These are phyloP conservation scores for Torulaspora gathmanii DNA, from an alignment of 805 yeast species.

Conservation along the genomic window DNA sequence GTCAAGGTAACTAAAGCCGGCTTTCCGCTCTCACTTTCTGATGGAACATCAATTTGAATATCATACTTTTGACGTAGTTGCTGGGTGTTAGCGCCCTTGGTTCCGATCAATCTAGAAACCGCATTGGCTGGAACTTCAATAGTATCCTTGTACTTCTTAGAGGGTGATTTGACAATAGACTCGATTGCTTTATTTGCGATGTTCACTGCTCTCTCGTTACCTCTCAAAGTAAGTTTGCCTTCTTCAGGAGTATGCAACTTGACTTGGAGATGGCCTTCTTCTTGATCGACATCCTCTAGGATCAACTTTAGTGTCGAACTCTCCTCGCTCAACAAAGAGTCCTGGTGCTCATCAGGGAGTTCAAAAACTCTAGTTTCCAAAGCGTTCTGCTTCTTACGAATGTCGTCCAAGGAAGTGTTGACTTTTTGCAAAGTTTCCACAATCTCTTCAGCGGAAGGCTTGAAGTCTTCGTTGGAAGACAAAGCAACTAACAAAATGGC, in stretches of 20 bases:
- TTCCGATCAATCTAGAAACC: constrained; percentile 82
- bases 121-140: constrained; percentile 61
- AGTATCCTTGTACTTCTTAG: constrained; percentile 36
- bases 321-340: constrained; percentile 29
- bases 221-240: constrained; percentile 61
- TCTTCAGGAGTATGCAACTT: constrained; percentile 46
- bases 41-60: constrained; percentile 67
- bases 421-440: constrained; percentile 51
- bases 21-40: constrained; percentile 38
- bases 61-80: constrained; percentile 67
- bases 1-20: constrained; percentile 53
- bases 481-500: constrained; percentile 53
- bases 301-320: constrained; percentile 25
- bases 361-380: constrained; percentile 48
- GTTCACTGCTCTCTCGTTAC: constrained; percentile 58
- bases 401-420: constrained; percentile 47
- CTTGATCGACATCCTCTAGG: constrained; percentile 36
- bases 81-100: constrained; percentile 72
- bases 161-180: constrained; percentile 29
- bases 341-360: constrained; percentile 54
- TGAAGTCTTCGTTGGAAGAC: constrained; percentile 58
- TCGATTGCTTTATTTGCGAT: constrained; percentile 36
- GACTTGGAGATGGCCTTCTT: constrained; percentile 40
- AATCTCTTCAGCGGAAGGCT: constrained; percentile 61
- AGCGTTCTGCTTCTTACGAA: constrained; percentile 56